Percentiles rank a stretch among this genome's conserved stretches.
Evolutionary conservation across 305 asterid genomes (phyloP).

Genomic region (Striga hermonthica): DNA sequence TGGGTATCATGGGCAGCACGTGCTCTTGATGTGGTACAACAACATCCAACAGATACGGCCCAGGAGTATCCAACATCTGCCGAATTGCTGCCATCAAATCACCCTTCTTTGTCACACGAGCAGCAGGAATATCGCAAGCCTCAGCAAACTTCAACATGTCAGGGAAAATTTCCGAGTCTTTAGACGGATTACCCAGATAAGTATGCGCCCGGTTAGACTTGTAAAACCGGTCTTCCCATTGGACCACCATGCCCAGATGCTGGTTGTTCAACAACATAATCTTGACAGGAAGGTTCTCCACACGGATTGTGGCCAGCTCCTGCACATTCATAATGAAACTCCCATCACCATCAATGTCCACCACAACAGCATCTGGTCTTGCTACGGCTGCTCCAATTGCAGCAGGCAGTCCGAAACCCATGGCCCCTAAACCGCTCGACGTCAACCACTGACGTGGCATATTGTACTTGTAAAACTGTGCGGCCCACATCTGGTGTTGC

Average conservation of each 20-base stretch:
- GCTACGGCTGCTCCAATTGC: slow-evolving; percentile 49
- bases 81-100: slow-evolving; percentile 35
- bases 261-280: slow-evolving; percentile 47
- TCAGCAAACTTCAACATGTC: slow-evolving; percentile 49
- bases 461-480: slow-evolving; percentile 41
- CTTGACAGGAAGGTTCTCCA: slow-evolving; percentile 46
- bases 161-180: slow-evolving; percentile 35
- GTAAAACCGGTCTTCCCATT: slow-evolving; percentile 50
- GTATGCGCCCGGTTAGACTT: slow-evolving; percentile 43
- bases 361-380: slow-evolving; percentile 40
- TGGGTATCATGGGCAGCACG: slow-evolving; percentile 45
- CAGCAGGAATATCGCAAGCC: slow-evolving; percentile 45
- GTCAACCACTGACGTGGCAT: slow-evolving; percentile 39
- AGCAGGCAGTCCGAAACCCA: slow-evolving; percentile 52
- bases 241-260: slow-evolving; percentile 48
- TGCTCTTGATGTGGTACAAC: slow-evolving; percentile 48
- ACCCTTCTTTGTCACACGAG: slow-evolving; percentile 35
- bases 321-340: slow-evolving; percentile 51
- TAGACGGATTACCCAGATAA: slow-evolving; percentile 42
- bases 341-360: slow-evolving; percentile 54
- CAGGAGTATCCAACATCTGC: slow-evolving; percentile 47
- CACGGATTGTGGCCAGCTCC: slow-evolving; percentile 42
- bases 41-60: slow-evolving; percentile 50
- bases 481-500: slow-evolving; percentile 51
- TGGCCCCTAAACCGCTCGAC: slow-evolving; percentile 48